Evolutionary conservation across 495 filamentous ascomycete genomes (phyloP), one percentile per base, ranked within the genome.

Genomic region (Penicillium riverlandense): DNA sequence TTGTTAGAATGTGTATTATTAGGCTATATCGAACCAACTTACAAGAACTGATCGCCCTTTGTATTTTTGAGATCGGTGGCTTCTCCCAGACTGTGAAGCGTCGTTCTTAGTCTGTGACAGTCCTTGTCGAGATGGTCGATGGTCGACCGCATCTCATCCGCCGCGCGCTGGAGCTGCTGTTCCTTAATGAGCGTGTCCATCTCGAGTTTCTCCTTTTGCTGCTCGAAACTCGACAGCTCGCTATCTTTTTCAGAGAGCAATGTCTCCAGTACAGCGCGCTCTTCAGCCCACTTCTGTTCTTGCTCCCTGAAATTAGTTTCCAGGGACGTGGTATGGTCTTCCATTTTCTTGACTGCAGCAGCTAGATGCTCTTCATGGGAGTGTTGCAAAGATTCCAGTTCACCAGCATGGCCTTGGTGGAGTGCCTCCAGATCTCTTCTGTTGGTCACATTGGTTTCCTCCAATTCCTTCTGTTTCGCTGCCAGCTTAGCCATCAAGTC

Each of bases 1-100:
- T 22, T 6, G 42, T 52, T 35, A 44, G 48, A 57, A 42, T 44
- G 49, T 41, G 38, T 40, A 51, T 35, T 38, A 53, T 43, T 61
- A 48, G 47, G 35, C 53, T 53, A 52, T 45, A 42, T 49, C 47
- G 47, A 54, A 60, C 55, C 54, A 55, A 78, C 78, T 80, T 75
- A 80, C 77, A 79, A 82, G 66, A 76, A 82, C 59, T 67, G 60
- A 59, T 80, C 78, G 45, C 75, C 78, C 52, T 77, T 78, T 36
- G 65, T 64, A 45, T 69, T 75, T 54, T 76, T 78, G 35, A 81
- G 69, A 54, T 82, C 79, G 41, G 71, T 75, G 35, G 75, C 71
- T 50, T 82, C 77, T 32, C 77, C 78, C 35, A 81, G 72, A 37
- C 70, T 75, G 46, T 75, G 70, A 5, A 79, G 62, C 37, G 78